phyloP scores from a whole-genome alignment of 2,329 filamentous ascomycete genomes.

The Monosporascus ibericus region DNA sequence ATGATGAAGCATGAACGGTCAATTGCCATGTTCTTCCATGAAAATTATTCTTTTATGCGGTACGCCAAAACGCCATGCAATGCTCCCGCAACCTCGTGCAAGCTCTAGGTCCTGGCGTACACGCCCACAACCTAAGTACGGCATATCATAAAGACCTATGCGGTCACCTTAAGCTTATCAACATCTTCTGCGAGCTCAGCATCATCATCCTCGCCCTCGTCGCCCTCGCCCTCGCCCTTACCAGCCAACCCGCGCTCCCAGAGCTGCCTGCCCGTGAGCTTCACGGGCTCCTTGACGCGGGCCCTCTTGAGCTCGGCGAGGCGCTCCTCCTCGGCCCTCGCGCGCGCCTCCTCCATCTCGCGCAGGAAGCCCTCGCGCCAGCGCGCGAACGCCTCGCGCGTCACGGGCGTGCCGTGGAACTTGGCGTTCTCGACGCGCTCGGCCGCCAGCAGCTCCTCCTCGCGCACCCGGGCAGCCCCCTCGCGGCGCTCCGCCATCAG shows the following conservation, averaged over 20 bases:
- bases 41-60: background rate
- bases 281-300: conserved; percentile 67
- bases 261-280: conserved; percentile 66
- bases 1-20: background rate
- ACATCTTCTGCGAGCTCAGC: conserved; percentile 53
- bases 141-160: conserved; percentile 24
- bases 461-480: conserved; percentile 50
- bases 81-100: background rate
- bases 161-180: conserved; percentile 66
- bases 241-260: conserved; percentile 70
- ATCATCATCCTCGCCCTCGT: conserved; percentile 59
- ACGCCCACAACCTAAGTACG: background rate
- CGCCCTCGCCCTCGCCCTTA: conserved; percentile 59
- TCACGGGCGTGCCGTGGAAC: conserved; percentile 88
- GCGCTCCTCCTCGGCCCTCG: conserved; percentile 66
- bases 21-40: background rate
- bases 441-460: conserved; percentile 49
- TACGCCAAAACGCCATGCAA: conserved; percentile 1
- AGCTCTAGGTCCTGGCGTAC: background rate
- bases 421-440: conserved; percentile 95
- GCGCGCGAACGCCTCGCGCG: conserved; percentile 72
- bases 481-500: conserved; percentile 70
- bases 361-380: conserved; percentile 74
- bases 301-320: conserved; percentile 78
- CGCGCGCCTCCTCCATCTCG: conserved; percentile 73